These are phyloP conservation scores for Ophiocordyceps sinensis DNA, from an alignment of 2,329 filamentous ascomycete genomes.

Conservation along the genomic window DNA sequence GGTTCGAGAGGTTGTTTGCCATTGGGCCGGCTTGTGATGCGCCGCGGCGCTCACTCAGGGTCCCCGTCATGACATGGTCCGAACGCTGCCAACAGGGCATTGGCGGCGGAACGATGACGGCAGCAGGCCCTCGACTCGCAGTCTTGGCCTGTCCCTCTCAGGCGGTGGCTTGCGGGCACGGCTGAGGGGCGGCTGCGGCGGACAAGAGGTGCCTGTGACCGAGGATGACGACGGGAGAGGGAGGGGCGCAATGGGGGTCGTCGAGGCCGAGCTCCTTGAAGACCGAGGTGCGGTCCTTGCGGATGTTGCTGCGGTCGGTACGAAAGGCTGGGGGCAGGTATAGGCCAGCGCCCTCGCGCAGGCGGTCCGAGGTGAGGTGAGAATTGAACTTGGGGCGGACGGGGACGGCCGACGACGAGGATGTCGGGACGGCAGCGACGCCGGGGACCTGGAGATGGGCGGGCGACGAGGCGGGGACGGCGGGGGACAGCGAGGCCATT, in stretches of 20 bases:
- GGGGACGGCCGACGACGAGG: conserved; percentile 4
- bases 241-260: conserved; percentile 12
- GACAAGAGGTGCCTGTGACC: not conserved
- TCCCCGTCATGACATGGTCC: no score
- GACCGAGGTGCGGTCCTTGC: conserved; percentile 34
- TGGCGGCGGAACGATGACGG: no score
- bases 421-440: not conserved
- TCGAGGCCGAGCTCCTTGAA: conserved; percentile 37
- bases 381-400: conserved; percentile 35
- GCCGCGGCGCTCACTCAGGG: no score
- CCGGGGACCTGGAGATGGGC: not conserved
- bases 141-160: not conserved
- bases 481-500: not conserved
- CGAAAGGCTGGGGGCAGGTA: conserved; percentile 20
- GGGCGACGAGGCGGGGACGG: not conserved
- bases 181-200: not conserved
- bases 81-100: no score
- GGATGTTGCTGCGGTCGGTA: conserved; percentile 28
- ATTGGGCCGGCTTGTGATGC: no score
- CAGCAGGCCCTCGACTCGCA: not conserved
- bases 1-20: no score
- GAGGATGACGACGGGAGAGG: not conserved
- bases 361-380: conserved; percentile 32
- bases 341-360: conserved; percentile 30
- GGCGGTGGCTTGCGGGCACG: not conserved